These are phyloP conservation scores for Ogataea nonfermentans DNA, from an alignment of 805 yeast genomes.

Conservation along the genomic window DNA sequence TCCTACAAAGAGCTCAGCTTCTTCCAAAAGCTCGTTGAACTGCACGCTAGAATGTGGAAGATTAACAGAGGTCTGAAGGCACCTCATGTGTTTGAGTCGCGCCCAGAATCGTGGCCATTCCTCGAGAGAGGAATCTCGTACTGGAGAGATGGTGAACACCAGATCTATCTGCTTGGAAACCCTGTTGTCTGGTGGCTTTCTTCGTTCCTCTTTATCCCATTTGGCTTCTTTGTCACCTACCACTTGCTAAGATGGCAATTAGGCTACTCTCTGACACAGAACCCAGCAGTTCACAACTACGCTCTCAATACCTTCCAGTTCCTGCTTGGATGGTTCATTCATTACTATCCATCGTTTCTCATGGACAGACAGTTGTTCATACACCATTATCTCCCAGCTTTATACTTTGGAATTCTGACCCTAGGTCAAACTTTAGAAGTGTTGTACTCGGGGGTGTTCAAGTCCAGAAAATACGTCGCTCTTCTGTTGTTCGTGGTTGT, in stretches of 20 bases:
- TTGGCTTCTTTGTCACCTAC: slow-evolving; percentile 46
- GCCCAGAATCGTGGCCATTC: slow-evolving; percentile 74
- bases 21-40: slow-evolving; percentile 59
- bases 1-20: slow-evolving; percentile 55
- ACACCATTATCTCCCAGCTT: slow-evolving; percentile 92
- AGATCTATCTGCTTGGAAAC: slow-evolving; percentile 73
- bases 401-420: slow-evolving; percentile 60
- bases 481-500: slow-evolving; percentile 47
- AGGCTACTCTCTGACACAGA: slow-evolving; percentile 43
- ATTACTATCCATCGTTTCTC: slow-evolving; percentile 71
- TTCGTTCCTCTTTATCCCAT: slow-evolving; percentile 50
- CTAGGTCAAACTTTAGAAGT: slow-evolving; percentile 35
- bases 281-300: slow-evolving; percentile 59
- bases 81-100: slow-evolving; percentile 69
- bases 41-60: slow-evolving; percentile 75
- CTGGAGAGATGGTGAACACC: slow-evolving; percentile 58
- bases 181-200: slow-evolving; percentile 79
- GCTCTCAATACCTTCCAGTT: slow-evolving; percentile 62
- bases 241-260: slow-evolving; percentile 63
- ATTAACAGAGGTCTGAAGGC: slow-evolving; percentile 67
- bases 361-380: slow-evolving; percentile 93
- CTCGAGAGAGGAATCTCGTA: slow-evolving; percentile 77
- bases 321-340: slow-evolving; percentile 67
- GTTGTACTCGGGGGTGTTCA: slow-evolving; percentile 28
- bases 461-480: slow-evolving; percentile 42